Evolutionary conservation across 345 rosid species (phyloP).

Genomic region (Raphanus raphanistrum): DNA sequence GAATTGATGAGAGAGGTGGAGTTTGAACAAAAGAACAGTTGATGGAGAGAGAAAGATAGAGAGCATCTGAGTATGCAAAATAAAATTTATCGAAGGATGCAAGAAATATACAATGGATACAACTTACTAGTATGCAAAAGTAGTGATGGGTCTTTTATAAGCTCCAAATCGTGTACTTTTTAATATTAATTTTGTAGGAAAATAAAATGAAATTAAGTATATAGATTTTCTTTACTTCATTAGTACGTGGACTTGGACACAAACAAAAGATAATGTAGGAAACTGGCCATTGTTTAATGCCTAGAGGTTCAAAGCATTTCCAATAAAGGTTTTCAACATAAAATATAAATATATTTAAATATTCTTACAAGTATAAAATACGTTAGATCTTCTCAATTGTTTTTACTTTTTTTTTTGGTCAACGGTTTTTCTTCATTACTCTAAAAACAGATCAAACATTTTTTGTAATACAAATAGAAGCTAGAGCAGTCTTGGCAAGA

Average conservation of each 20-base stretch:
- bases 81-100: not conserved
- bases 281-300: slow-evolving; percentile 22
- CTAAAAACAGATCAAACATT: too few relatives aligned
- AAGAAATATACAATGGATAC: slow-evolving; percentile 34
- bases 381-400: too few relatives aligned
- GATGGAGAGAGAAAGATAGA: slow-evolving; percentile 18
- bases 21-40: not conserved
- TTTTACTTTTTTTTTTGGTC: too few relatives aligned
- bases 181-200: not conserved
- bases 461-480: too few relatives aligned
- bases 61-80: not conserved
- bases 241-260: slow-evolving; percentile 25
- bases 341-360: too few relatives aligned
- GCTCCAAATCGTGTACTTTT: slow-evolving; percentile 3
- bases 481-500: too few relatives aligned
- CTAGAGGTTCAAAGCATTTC: not conserved
- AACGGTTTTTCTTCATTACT: too few relatives aligned
- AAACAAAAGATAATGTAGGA: slow-evolving; percentile 22
- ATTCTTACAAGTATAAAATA: too few relatives aligned
- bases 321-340: not conserved
- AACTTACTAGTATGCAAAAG: not conserved
- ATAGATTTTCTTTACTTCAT: slow-evolving; percentile 15
- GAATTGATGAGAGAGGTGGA: not conserved
- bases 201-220: not conserved
- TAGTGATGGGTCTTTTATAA: slow-evolving; percentile 37